Percentiles rank a stretch among this genome's conserved stretches.
phyloP scores from a whole-genome alignment of 306 rosid genomes.

The Datisca glomerata region DNA sequence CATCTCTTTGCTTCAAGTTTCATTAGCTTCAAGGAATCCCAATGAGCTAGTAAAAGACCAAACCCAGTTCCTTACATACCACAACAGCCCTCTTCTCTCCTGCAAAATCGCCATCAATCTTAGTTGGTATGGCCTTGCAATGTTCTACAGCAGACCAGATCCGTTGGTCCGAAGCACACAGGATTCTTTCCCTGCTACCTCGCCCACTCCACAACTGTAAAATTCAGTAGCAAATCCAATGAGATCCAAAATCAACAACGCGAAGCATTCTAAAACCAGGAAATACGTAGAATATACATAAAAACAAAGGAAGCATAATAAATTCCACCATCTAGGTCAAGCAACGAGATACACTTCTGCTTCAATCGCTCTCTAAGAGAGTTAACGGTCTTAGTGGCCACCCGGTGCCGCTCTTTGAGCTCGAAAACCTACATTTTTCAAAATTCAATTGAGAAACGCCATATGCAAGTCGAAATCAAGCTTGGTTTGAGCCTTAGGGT shows the following conservation, averaged over 20 bases:
- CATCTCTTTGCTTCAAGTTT: too few relatives aligned
- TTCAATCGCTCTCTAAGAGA: slow-evolving; percentile 58
- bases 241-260: slow-evolving; percentile 17
- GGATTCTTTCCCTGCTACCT: slow-evolving; percentile 62
- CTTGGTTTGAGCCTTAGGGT: neutral
- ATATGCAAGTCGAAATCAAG: slow-evolving; percentile 3
- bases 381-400: slow-evolving; percentile 70
- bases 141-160: too few relatives aligned
- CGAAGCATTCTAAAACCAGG: neutral
- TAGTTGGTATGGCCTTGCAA: too few relatives aligned
- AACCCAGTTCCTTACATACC: too few relatives aligned
- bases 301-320: neutral
- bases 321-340: slow-evolving; percentile 56
- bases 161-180: slow-evolving; percentile 78
- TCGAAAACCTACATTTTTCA: slow-evolving; percentile 70
- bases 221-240: slow-evolving; percentile 11
- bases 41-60: too few relatives aligned
- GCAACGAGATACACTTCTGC: slow-evolving; percentile 63
- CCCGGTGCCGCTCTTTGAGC: slow-evolving; percentile 79
- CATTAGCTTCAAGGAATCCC: too few relatives aligned
- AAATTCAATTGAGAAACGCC: slow-evolving; percentile 17
- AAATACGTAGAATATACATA: neutral
- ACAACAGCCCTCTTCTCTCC: too few relatives aligned
- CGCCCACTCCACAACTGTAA: slow-evolving; percentile 56
- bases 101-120: too few relatives aligned